These are phyloP conservation scores for Xylaria sp. DNA, from an alignment of 2,329 filamentous ascomycete genomes.

Conservation along the genomic window DNA sequence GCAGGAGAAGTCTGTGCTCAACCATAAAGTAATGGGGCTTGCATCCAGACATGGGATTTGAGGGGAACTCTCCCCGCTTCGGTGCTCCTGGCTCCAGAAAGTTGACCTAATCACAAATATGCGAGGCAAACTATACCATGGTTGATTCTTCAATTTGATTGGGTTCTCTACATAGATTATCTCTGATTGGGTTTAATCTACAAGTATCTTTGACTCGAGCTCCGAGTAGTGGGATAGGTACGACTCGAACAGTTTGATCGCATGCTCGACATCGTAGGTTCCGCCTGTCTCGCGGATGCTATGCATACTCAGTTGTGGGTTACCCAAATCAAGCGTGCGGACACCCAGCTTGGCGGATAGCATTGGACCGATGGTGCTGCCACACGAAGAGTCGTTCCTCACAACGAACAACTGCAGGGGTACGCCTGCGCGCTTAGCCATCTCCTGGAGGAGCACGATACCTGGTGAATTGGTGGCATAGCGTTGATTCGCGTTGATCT, in stretches of 20 bases:
- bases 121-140: not conserved
- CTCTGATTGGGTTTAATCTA: conserved; percentile 68
- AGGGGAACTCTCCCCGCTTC: conserved; percentile 8
- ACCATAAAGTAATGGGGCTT: not conserved
- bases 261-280: conserved; percentile 85
- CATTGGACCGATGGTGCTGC: conserved; percentile 98
- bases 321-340: conserved; percentile 90
- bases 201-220: conserved; percentile 82
- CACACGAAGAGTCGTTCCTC: conserved; percentile 92
- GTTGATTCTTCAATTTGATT: not conserved
- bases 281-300: conserved; percentile 94
- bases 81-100: not conserved
- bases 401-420: conserved; percentile 97
- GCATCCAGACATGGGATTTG: not conserved
- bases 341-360: conserved; percentile 86
- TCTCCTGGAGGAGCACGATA: conserved; percentile 91
- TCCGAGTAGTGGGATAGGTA: conserved; percentile 89
- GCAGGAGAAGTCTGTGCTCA: conserved; percentile 13
- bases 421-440: conserved; percentile 77
- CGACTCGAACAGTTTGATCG: conserved; percentile 83
- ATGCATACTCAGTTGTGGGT: conserved; percentile 96
- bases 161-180: not conserved
- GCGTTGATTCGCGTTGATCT: conserved; percentile 96
- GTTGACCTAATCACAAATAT: not conserved
- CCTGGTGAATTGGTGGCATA: conserved; percentile 97